Base-by-base conservation (phyloP, 805 yeast genomes). In the Komagataella ulmi region DNA sequence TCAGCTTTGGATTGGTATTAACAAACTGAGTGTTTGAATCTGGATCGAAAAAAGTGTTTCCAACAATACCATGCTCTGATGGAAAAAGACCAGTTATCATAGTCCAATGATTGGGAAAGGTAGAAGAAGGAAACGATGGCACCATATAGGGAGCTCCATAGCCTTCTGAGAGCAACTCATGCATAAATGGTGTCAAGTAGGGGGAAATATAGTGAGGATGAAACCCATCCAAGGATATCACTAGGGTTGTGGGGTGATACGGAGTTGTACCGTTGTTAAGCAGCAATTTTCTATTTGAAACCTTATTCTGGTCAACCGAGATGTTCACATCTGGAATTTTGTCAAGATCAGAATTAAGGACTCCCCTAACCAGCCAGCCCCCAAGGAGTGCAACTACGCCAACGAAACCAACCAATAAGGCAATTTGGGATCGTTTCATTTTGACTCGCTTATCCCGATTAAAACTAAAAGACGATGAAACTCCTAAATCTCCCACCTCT, bases 31-130 rank as follows among this genome's bases (percentile, higher is more conserved):
- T 74, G 2, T 74, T 61, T 24, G 74, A 55, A 1, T 52, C 57
- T 0, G 88, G 81, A 58, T 88, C 96, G 57, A 61, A 85, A 59
- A 88, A 88, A 3, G 82, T 77, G 67, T 88, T 87, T 1, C 93
- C 89, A 2, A 90, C 85, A 24, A 91, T 85, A 1, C 97, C 97
- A 65, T 90, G 96, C 52, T 81, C 78, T 3, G 81, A 73, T 1
- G 97, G 97, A 54, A 81, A 77, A 46, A 86, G 67, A 0, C 98
- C 98, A 0, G 97, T 91, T 1, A 85, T 83, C 56, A 90, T 63
- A 0, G 96, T 81, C 91, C 95, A 91, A 65, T 89, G 96, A 63
- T 91, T 90, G 0, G 96, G 93, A 59, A 88, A 87, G 0, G 96
- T 86, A 21, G 88, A 85, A 0, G 95, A 79, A 3, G 97, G 97